Evolutionary conservation across 2,329 filamentous ascomycete species (phyloP).

Genomic region (Botryotinia convoluta): DNA sequence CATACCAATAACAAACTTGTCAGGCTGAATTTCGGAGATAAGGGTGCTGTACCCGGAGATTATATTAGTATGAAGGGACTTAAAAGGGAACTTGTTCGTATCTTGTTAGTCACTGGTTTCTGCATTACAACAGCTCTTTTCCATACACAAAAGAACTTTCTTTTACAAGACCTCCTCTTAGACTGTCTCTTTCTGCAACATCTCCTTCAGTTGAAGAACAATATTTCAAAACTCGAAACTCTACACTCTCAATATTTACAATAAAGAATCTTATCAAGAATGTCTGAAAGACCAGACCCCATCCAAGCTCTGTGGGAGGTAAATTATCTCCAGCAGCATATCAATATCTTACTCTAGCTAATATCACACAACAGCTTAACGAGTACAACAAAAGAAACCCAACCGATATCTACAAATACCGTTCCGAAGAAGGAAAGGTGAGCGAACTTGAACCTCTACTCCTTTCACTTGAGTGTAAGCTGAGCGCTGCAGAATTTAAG

Average conservation of each 20-base stretch:
- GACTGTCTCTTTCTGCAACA: neutral
- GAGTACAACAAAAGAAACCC: rapidly evolving
- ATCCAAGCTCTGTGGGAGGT: neutral
- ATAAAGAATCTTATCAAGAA: neutral
- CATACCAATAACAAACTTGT: neutral
- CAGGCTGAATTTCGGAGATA: neutral
- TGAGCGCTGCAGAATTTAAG: neutral
- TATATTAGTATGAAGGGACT: neutral
- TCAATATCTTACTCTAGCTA: neutral
- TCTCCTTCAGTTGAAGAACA: neutral
- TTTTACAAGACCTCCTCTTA: neutral
- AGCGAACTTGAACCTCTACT: neutral
- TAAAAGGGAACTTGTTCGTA: neutral
- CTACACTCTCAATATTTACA: neutral
- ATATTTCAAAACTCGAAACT: neutral
- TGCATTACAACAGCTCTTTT: neutral
- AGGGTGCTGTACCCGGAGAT: neutral
- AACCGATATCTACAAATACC: too few species aligned
- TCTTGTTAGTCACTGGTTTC: neutral
- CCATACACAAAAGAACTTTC: neutral
- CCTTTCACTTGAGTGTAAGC: too few species aligned
- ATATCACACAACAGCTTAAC: neutral
- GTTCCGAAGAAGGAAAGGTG: too few species aligned
- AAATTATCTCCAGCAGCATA: neutral
- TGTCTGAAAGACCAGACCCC: neutral